Percentiles rank a stretch among this genome's conserved stretches.
Conservation (phyloP, 2,329 filamentous ascomycete species). For the Penicillium freii region DNA sequence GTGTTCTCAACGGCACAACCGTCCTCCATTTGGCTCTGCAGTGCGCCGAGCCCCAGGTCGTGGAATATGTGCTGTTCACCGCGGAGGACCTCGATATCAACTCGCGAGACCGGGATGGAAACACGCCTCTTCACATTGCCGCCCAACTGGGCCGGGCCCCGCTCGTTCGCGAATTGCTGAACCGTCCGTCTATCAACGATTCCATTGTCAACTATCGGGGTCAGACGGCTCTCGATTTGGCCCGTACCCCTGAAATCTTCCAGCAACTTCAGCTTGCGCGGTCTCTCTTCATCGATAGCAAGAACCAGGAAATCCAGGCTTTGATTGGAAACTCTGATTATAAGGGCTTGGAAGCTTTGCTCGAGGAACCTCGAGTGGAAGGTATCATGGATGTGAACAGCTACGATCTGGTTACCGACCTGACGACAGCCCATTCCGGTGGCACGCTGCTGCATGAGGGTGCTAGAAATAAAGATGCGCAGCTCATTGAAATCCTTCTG, state of each 20-base stretch:
- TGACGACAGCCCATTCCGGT: constrained; percentile 72
- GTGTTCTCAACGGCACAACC: constrained; percentile 66
- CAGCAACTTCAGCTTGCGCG: constrained; percentile 88
- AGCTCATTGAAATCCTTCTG: constrained; percentile 83
- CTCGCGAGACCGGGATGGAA: constrained; percentile 86
- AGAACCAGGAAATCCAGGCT: constrained; percentile 78
- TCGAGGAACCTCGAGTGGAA: constrained; percentile 83
- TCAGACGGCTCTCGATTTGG: constrained; percentile 81
- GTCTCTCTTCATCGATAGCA: constrained; percentile 83
- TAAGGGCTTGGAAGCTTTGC: constrained; percentile 70
- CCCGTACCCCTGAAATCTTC: constrained; percentile 90
- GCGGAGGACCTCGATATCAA: constrained; percentile 78
- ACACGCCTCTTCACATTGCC: constrained; percentile 87
- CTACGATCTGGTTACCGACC: constrained; percentile 80
- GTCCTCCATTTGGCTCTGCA: constrained; percentile 92
- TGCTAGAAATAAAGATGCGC: constrained; percentile 79
- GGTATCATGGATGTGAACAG: constrained; percentile 90
- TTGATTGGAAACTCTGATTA: constrained; percentile 73
- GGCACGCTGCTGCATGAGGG: constrained; percentile 93
- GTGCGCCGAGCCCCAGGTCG: constrained; percentile 86
- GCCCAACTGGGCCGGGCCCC: constrained; percentile 75
- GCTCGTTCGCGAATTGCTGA: constrained; percentile 79
- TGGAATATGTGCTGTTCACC: constrained; percentile 86
- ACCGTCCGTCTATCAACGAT: constrained; percentile 82
- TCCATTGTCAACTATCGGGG: constrained; percentile 79